Conservation (phyloP, 805 yeast species). For the Candida dajiaensis region DNA sequence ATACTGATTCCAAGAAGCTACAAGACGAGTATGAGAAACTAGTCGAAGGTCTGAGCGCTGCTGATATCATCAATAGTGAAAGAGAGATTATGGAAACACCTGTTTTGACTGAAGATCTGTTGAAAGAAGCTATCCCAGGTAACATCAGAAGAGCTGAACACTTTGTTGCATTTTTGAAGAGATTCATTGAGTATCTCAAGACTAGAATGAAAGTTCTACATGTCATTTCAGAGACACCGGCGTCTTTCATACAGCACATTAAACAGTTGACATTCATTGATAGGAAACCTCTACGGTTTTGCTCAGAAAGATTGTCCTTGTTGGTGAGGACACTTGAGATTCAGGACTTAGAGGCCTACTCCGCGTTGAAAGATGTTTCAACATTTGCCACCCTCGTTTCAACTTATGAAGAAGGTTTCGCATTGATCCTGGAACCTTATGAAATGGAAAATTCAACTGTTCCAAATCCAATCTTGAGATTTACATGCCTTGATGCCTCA, state of each 20-base stretch:
- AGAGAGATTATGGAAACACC: conserved; percentile 84
- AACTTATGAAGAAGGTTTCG: conserved; percentile 91
- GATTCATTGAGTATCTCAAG: conserved; percentile 90
- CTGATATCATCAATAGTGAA: conserved; percentile 59
- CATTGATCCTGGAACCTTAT: conserved; percentile 88
- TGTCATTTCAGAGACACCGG: conserved; percentile 97
- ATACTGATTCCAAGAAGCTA: conserved; percentile 73
- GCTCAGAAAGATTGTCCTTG: conserved; percentile 85
- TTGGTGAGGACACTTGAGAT: conserved; percentile 87
- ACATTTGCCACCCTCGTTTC: conserved; percentile 95
- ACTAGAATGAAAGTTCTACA: conserved; percentile 97
- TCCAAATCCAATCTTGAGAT: conserved; percentile 91
- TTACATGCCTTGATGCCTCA: conserved; percentile 94
- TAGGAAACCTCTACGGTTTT: conserved; percentile 82
- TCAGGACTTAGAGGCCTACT: conserved; percentile 82
- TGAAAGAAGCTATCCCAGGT: conserved; percentile 95
- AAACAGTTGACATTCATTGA: conserved; percentile 92
- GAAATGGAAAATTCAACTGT: conserved; percentile 92
- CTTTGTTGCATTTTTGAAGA: conserved; percentile 84
- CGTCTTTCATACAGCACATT: conserved; percentile 85
- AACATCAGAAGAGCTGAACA: conserved; percentile 96
- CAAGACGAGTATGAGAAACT: conserved; percentile 88
- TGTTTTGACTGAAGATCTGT: conserved; percentile 73
- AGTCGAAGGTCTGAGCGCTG: conserved; percentile 82
- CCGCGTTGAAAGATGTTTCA: conserved; percentile 91